Conservation (phyloP, 768 basidiomycete genomes). For the Collybia sordida region DNA sequence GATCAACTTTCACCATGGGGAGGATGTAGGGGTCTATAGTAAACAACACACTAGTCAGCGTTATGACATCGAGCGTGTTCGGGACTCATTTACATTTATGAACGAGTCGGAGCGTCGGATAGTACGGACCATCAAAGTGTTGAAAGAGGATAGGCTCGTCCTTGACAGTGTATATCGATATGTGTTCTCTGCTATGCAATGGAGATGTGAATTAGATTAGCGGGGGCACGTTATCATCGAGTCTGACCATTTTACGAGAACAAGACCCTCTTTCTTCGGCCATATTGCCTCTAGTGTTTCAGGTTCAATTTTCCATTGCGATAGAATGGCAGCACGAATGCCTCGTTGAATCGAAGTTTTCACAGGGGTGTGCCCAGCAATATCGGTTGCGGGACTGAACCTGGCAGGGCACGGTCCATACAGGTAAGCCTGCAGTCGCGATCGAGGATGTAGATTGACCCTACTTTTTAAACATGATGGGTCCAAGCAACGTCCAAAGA, state of each 20-base stretch:
- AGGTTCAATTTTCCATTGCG: constrained; percentile 80
- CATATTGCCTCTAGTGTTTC: constrained; percentile 89
- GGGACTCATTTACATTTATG: constrained; percentile 78
- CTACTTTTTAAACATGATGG: constrained; percentile 76
- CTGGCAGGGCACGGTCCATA: constrained; percentile 32
- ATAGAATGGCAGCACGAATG: constrained; percentile 76
- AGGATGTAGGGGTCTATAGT: constrained; percentile 84
- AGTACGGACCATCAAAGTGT: constrained; percentile 92
- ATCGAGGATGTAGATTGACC: constrained; percentile 10
- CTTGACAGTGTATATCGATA: constrained; percentile 89
- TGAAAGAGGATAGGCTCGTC: constrained; percentile 92
- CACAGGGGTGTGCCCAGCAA: constrained; percentile 86
- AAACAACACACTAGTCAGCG: constrained; percentile 3
- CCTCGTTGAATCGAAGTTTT: constrained; percentile 92
- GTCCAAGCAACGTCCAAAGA: constrained; percentile 2
- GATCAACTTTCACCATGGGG: constrained; percentile 87
- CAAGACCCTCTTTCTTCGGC: constrained; percentile 97
- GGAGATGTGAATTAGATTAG: constrained; percentile 17
- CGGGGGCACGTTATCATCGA: constrained; percentile 8
- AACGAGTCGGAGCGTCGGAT: constrained; percentile 83
- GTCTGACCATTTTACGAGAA: constrained; percentile 91
- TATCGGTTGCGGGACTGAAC: constrained; percentile 74
- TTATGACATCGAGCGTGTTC: background rate
- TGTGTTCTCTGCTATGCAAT: constrained; percentile 82
- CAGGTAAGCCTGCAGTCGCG: background rate